Base-by-base conservation (phyloP, 2,329 filamentous ascomycete genomes). In the Ascochyta rabiei region DNA sequence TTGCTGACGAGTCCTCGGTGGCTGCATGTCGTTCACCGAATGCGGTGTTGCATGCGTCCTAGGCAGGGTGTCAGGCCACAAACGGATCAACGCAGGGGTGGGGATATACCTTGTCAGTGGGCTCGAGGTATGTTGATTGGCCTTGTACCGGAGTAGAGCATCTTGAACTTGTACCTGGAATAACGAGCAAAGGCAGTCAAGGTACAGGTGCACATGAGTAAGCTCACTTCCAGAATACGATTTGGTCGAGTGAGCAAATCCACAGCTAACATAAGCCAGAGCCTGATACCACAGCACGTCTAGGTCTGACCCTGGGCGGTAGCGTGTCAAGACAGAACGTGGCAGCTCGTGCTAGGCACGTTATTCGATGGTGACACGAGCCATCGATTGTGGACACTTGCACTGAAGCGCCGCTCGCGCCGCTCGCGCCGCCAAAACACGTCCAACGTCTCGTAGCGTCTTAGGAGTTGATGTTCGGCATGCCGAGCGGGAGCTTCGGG, bases 401-500 rank as follows among this genome's bases (percentile, higher is more conserved):
- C 41, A 40, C 47, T 44, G 57, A 54, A 34, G 31, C 15, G n/a
- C 15, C 6, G 28, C 12, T 30, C 12, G 56, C 63, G 65, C 65
- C 47, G 39, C 30, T 62, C 39, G 62, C 60, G 61, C 62, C 31
- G 34, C 15, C 40, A 39, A 51, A 57, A 42, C 28, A n/a, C 34
- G 18, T 24, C 9, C 28, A 21, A 24, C 9, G 12, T 47, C 19
- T 48, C 33, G 48, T 56, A 37, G 38, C 37, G 38, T 60, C 34
- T 38, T 26, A 3, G 23, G 7, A 3, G 23, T 39, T 26, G 24
- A 7, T 45, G 31, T 48, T 64, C 65, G 65, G 65, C 48, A 65
- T 67, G 50, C 65, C 65, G 63, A 62, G 44, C 40, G 53, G 50
- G 38, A 49, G 48, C 30, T 43, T 41, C 38, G 31, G 48, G 24